phyloP scores from a whole-genome alignment of 306 rosid genomes.

The Castanopsis chinensis region DNA sequence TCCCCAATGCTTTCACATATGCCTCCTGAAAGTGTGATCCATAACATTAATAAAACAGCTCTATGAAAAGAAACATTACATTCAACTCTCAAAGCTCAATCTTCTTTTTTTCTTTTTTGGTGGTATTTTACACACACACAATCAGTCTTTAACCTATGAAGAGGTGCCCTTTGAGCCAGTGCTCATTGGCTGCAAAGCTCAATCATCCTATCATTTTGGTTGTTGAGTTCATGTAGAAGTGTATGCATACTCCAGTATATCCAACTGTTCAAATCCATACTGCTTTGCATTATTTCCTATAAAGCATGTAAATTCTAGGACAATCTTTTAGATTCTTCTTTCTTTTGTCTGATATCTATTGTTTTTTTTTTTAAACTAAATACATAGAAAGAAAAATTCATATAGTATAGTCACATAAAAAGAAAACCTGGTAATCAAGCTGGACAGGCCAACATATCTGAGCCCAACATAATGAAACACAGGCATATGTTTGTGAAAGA shows the following conservation, averaged over 20 bases:
- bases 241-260: not conserved
- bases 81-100: not conserved
- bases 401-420: no score
- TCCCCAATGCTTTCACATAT: conserved; percentile 89
- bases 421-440: no score
- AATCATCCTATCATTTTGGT: not conserved
- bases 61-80: not conserved
- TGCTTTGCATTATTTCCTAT: not conserved
- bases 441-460: no score
- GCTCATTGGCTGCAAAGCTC: not conserved
- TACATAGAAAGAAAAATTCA: not conserved
- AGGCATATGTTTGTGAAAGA: not conserved
- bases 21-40: conserved; percentile 12
- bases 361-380: not conserved
- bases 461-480: not conserved
- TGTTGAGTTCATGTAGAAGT: conserved; percentile 1
- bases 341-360: not conserved
- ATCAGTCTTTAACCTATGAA: not conserved
- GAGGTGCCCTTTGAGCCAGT: not conserved
- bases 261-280: conserved; percentile 10
- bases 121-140: not conserved
- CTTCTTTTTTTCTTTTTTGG: not conserved
- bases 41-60: conserved; percentile 7
- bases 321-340: not conserved
- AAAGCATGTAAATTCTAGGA: not conserved